Evolutionary conservation across 164 flowering plant genomes (phyloP).

Genomic region (Brasenia schreberi): DNA sequence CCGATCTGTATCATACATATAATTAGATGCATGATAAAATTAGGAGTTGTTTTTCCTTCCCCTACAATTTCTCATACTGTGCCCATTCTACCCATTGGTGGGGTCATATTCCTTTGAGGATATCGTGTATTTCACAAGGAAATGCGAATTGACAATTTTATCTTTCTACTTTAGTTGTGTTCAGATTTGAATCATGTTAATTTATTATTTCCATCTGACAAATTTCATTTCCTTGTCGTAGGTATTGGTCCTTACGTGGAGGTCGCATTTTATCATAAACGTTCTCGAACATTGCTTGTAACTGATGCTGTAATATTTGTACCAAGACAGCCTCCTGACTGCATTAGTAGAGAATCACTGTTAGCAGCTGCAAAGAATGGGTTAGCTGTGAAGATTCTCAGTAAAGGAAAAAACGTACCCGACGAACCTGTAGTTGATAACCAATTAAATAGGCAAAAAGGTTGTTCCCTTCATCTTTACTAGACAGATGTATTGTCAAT

Average conservation of each 20-base stretch:
- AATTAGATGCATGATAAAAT: too few species aligned
- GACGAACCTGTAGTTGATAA: constrained; percentile 79
- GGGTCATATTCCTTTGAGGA: neutral
- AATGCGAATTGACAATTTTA: neutral
- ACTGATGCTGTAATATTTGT: constrained; percentile 97
- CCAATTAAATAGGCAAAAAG: constrained; percentile 65
- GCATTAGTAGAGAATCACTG: constrained; percentile 75
- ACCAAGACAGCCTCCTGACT: constrained; percentile 82
- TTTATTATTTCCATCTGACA: neutral
- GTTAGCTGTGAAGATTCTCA: constrained; percentile 79
- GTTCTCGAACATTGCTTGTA: constrained; percentile 60
- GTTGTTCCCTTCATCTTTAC: constrained; percentile 20
- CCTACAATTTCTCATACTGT: too few species aligned
- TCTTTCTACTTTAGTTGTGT: neutral
- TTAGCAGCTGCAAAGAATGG: constrained; percentile 88
- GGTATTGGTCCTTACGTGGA: constrained; percentile 99
- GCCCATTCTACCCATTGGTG: neutral
- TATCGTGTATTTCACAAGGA: neutral
- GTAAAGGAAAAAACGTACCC: constrained; percentile 81
- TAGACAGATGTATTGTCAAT: neutral
- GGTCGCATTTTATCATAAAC: constrained; percentile 90
- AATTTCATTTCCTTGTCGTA: constrained; percentile 13
- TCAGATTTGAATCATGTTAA: neutral
- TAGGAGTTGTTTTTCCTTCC: too few species aligned
- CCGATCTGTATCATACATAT: too few species aligned